Base-by-base conservation (phyloP, 83 land plant genomes). In the Larix sibirica region DNA sequence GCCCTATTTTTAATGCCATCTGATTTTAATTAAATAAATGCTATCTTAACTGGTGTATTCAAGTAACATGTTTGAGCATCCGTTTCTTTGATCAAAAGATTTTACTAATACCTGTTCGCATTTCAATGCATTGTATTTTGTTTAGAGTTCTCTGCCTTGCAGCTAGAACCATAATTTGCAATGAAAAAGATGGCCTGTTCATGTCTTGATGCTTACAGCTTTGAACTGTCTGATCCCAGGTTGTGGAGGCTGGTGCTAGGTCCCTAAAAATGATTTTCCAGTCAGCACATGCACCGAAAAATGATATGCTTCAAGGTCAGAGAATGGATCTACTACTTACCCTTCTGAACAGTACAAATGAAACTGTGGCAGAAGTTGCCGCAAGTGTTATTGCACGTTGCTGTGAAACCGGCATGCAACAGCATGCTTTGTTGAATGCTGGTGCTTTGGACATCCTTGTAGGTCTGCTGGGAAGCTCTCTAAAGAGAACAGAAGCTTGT, bases 161-260 rank as follows among this genome's bases (percentile, higher is more conserved):
- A 54, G 14, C 58, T 54, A 54, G 58, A 54, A 12, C 58, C 58
- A 54, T 3, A 54, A 54, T 54, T 54, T 54, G 14, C 58, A 54
- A 12, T 54, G 58, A 54, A 54, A 44, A 54, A 54, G 58, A 54
- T 54, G 58, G 14, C 58, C 58, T 44, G 18, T 14, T 54, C 33
- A 23, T 76, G 60, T 16, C 79, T 23, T 76, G 17, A 24, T 24
- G 4, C 61, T 76, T 28, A 76, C 20, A 26, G 23, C 28, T 81
- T 44, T 80, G 2, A n/a, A 64, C 73, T 59, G 59, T 68, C 58
- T 59, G 23, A 38, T 84, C 38, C 10, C 92, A 97, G 99, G 97
- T 97, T 56, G 99, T 95, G 33, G 97, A 96, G 88, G 97, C 99
- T 50, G 84, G 95, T 85, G 99, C 98, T 33, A 94, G 99, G 8